Percentiles rank a stretch among this genome's conserved stretches.
Conservation (phyloP, 257 asterid genomes). For the Linderniella brevidens region DNA sequence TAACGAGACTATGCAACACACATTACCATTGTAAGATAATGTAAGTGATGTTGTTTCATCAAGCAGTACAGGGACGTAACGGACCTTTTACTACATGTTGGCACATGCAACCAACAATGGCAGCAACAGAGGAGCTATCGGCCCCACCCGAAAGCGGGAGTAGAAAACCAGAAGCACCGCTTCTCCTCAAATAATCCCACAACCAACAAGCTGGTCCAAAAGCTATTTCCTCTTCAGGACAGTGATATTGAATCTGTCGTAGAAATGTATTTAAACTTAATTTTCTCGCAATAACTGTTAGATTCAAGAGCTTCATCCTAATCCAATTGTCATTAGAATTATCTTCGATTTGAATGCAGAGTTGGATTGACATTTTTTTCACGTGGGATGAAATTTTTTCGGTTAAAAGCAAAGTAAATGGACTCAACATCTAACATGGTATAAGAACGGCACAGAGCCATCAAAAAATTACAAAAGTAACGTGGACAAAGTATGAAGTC, state of each 20-base stretch:
- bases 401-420: too few species aligned
- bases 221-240: constrained; percentile 94
- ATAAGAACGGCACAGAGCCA: too few species aligned
- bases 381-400: too few species aligned
- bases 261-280: too few species aligned
- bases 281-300: too few species aligned
- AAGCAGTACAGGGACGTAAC: constrained; percentile 1
- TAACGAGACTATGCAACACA: background rate
- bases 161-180: constrained; percentile 91
- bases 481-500: too few species aligned
- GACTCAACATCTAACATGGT: too few species aligned
- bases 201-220: constrained; percentile 96
- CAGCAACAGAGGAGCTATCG: constrained; percentile 94
- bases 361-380: too few species aligned
- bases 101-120: constrained; percentile 97
- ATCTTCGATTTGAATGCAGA: too few species aligned
- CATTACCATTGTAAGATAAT: background rate
- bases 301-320: too few species aligned
- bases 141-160: constrained; percentile 98
- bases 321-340: background rate
- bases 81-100: constrained; percentile 85
- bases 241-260: constrained; percentile 64
- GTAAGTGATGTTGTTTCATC: background rate
- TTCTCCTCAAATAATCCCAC: constrained; percentile 93
- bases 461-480: too few species aligned